phyloP scores from a whole-genome alignment of 179 eudicot species.

The Silene vulgaris region DNA sequence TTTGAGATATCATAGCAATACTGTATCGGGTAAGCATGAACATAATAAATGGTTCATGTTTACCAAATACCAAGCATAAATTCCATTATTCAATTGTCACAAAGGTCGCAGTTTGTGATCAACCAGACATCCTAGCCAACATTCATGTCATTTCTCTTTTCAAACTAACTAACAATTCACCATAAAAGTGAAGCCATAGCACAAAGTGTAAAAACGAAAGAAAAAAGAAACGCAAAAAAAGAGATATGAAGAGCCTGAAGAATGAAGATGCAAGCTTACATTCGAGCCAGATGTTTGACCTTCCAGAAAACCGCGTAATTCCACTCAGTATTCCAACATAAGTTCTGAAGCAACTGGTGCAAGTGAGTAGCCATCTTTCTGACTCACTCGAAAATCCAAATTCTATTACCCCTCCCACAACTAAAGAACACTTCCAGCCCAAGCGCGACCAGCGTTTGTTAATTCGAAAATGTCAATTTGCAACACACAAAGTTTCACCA shows the following conservation, averaged over 20 bases:
- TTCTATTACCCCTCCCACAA: constrained; percentile 28
- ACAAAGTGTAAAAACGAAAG: background rate
- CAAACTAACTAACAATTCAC: background rate
- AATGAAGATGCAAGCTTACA: constrained; percentile 48
- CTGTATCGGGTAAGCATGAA: background rate
- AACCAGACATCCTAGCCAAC: background rate
- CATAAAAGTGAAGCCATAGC: background rate
- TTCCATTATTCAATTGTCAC: background rate
- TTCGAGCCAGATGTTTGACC: constrained; percentile 67
- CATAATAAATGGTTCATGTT: background rate
- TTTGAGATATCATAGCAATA: background rate
- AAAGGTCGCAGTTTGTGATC: background rate
- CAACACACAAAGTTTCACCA: constrained; percentile 33
- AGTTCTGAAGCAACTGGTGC: constrained; percentile 62
- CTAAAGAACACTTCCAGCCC: constrained; percentile 35
- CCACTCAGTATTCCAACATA: constrained; percentile 69
- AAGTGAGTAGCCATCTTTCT: constrained; percentile 57
- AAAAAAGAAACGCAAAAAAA: background rate
- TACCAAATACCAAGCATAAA: background rate
- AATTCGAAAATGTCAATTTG: constrained; percentile 34
- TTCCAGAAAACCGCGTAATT: constrained; percentile 84
- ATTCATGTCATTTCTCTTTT: background rate
- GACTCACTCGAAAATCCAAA: constrained; percentile 31
- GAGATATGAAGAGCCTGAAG: background rate
- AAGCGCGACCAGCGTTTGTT: constrained; percentile 27